Evolutionary conservation across 2,329 filamentous ascomycete genomes (phyloP).

Genomic region (Fusarium nanum): DNA sequence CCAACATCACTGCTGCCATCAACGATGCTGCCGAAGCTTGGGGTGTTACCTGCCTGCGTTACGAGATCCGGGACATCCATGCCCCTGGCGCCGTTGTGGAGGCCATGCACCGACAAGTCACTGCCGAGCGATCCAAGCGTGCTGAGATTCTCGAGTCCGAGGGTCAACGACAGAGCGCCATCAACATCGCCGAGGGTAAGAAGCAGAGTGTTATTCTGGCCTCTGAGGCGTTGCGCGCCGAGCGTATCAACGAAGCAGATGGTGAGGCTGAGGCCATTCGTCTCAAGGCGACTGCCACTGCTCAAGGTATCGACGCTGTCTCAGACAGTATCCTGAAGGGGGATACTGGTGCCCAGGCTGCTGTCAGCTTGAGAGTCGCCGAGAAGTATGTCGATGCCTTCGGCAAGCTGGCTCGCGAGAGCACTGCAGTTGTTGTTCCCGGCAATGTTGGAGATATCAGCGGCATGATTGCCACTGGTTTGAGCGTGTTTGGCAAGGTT

Average conservation of each 20-base stretch:
- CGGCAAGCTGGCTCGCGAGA: conserved; percentile 90
- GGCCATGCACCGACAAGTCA: conserved; percentile 98
- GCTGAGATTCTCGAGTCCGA: conserved; percentile 98
- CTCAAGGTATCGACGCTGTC: conserved; percentile 87
- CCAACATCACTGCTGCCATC: conserved; percentile 98
- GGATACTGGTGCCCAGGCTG: conserved; percentile 79
- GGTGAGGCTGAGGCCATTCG: conserved; percentile 96
- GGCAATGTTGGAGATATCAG: conserved; percentile 97
- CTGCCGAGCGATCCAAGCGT: conserved; percentile 95
- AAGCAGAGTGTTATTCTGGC: conserved; percentile 98
- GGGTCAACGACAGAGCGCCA: conserved; percentile 94
- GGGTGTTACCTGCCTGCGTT: conserved; percentile 95
- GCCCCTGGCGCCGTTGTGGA: conserved; percentile 92
- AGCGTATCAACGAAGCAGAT: conserved; percentile 91
- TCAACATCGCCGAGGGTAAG: conserved; percentile 97
- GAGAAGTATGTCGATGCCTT: conserved; percentile 99
- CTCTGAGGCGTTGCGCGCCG: conserved; percentile 87
- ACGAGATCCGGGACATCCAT: conserved; percentile 98
- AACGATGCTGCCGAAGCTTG: conserved; percentile 97
- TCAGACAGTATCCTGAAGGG: conserved; percentile 80
- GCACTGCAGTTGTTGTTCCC: conserved; percentile 93
- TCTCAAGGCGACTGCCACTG: conserved; percentile 86
- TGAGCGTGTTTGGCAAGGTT: conserved; percentile 96
- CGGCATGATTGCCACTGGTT: conserved; percentile 94
- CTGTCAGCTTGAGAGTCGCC: conserved; percentile 87